Conservation (phyloP, 2,329 filamentous ascomycete species). For the Exserohilum turcica region DNA sequence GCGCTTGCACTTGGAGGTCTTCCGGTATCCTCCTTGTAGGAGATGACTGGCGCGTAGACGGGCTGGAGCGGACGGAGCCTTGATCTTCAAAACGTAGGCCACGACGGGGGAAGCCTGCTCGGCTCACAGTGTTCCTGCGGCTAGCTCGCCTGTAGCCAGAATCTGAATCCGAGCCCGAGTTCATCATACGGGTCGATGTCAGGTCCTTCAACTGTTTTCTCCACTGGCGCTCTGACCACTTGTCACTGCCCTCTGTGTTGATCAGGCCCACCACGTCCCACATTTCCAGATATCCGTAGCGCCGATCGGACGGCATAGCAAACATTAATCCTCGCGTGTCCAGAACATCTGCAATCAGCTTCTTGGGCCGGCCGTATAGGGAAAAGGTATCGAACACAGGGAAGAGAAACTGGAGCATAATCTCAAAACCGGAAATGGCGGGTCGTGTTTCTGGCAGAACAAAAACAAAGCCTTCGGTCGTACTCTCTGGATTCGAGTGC, state of each 20-base stretch:
- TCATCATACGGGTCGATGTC: conserved; percentile 76
- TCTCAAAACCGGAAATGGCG: conserved; percentile 93
- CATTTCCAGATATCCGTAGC: conserved; percentile 89
- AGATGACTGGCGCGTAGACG: conserved; percentile 52
- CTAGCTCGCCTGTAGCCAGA: conserved; percentile 49
- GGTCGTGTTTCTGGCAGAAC: conserved; percentile 94
- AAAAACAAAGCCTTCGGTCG: conserved; percentile 92
- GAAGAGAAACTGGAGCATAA: conserved; percentile 90
- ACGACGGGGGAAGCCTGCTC: conserved; percentile 46
- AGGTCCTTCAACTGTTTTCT: conserved; percentile 85
- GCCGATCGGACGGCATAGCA: conserved; percentile 86
- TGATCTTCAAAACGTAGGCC: conserved; percentile 52
- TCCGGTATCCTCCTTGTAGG: conserved; percentile 38
- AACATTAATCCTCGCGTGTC: conserved; percentile 96
- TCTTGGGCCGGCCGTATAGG: conserved; percentile 85
- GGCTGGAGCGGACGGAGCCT: conserved; percentile 50
- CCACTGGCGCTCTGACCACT: conserved; percentile 89
- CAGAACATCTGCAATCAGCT: conserved; percentile 83
- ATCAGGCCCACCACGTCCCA: conserved; percentile 83
- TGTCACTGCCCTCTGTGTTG: conserved; percentile 72
- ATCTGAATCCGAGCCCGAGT: conserved; percentile 30
- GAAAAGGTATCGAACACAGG: conserved; percentile 92
- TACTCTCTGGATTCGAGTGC: conserved; percentile 76
- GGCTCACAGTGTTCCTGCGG: conserved; percentile 52
- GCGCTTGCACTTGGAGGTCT: conserved; percentile 33